Evolutionary conservation across 2,329 filamentous ascomycete species (phyloP).

Genomic region (Annulohypoxylon truncatum): DNA sequence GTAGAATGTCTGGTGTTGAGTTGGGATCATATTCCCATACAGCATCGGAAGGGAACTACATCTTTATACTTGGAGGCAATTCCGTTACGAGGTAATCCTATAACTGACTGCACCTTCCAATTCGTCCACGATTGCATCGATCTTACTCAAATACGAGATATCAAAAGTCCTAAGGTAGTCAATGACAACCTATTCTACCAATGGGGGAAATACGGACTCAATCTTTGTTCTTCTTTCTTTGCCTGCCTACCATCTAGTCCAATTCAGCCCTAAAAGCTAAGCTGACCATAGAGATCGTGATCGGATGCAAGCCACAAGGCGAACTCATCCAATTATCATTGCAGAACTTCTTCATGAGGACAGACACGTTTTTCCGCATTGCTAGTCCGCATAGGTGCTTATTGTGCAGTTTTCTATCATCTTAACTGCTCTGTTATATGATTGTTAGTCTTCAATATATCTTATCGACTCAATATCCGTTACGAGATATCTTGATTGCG

Average conservation of each 20-base stretch:
- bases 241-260: background rate
- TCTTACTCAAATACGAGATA: constrained; percentile 24
- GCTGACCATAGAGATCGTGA: constrained; percentile 23
- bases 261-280: constrained; percentile 14
- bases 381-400: constrained; percentile 19
- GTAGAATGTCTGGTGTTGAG: background rate
- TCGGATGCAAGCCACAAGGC: constrained; percentile 2
- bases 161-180: constrained; percentile 1
- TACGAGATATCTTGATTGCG: constrained; percentile 7
- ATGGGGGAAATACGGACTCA: constrained; percentile 19
- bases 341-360: constrained; percentile 18
- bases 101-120: background rate
- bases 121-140: background rate
- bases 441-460: background rate
- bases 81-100: background rate
- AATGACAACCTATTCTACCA: background rate
- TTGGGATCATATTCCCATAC: background rate
- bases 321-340: background rate
- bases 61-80: background rate
- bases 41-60: background rate
- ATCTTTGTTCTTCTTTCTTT: constrained; percentile 14
- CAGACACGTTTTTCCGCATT: constrained; percentile 14
- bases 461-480: background rate
- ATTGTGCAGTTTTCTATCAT: constrained; percentile 11
- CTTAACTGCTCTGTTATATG: background rate